These are phyloP conservation scores for Colletotrichum sidae DNA, from an alignment of 2,329 filamentous ascomycete genomes.

Conservation along the genomic window DNA sequence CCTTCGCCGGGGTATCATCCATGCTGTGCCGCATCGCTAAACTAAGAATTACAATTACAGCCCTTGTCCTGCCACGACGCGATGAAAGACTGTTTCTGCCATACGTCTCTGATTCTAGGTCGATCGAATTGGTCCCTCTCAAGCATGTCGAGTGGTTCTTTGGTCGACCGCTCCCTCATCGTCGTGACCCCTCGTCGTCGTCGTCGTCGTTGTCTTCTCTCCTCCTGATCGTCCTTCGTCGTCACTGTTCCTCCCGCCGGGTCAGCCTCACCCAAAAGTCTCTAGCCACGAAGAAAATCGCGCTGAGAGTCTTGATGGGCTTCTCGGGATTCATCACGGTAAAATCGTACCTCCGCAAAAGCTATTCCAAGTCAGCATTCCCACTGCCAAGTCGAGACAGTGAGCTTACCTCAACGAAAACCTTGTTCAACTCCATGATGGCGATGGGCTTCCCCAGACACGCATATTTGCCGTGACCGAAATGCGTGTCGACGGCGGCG, in stretches of 20 bases:
- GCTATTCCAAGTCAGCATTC: constrained; percentile 32
- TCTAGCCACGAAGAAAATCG: constrained; percentile 49
- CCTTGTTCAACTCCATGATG: constrained; percentile 61
- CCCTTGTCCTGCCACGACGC: no score
- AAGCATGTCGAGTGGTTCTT: no score
- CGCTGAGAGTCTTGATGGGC: constrained; percentile 47
- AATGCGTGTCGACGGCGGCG: constrained; percentile 54
- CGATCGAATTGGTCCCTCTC: no score
- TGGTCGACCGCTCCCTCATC: no score
- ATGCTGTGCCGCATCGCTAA: neutral
- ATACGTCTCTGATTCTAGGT: no score
- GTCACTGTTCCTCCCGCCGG: neutral
- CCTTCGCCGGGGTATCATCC: neutral
- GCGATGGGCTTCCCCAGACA: constrained; percentile 62
- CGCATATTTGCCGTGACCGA: constrained; percentile 57
- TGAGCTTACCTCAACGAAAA: constrained; percentile 56
- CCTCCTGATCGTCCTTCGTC: no score
- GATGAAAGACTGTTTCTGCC: no score
- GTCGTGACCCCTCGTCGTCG: no score
- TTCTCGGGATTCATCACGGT: constrained; percentile 47
- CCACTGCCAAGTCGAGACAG: neutral
- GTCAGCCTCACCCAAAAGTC: constrained; percentile 50
- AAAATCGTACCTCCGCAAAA: constrained; percentile 49
- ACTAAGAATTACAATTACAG: neutral
- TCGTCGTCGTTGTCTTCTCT: no score